A percentile compares a stretch with the other conserved stretches of the same genome.
phyloP scores from a whole-genome alignment of 2,329 filamentous ascomycete species.

The Verticillium nubilum region DNA sequence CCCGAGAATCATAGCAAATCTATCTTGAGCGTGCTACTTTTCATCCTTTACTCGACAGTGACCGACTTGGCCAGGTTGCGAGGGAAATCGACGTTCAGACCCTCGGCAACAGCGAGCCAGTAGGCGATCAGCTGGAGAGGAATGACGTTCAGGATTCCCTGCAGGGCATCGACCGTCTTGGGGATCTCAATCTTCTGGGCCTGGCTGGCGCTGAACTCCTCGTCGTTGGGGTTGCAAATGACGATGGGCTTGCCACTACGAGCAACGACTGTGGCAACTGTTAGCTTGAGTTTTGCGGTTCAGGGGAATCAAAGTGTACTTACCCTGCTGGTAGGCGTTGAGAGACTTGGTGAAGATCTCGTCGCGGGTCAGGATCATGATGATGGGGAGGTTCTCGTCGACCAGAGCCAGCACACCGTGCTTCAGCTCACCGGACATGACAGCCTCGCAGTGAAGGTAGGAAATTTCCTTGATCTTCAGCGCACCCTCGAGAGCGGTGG shows the following conservation, averaged over 20 bases:
- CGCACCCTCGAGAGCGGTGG: slow-evolving; percentile 93
- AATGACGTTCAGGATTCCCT: slow-evolving; percentile 96
- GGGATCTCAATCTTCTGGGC: slow-evolving; percentile 98
- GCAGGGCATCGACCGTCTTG: slow-evolving; percentile 88
- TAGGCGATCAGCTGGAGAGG: slow-evolving; percentile 97
- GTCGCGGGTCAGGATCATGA: slow-evolving; percentile 98
- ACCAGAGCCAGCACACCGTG: slow-evolving; percentile 96
- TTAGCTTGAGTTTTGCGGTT: neutral
- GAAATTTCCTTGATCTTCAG: slow-evolving; percentile 99
- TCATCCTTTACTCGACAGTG: slow-evolving; percentile 76
- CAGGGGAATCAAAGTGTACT: slow-evolving; percentile 18
- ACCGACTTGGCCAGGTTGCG: slow-evolving; percentile 98
- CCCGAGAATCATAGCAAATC: neutral
- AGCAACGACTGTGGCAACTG: slow-evolving; percentile 66
- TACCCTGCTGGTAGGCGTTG: slow-evolving; percentile 97
- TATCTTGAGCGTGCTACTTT: neutral
- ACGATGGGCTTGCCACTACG: slow-evolving; percentile 95
- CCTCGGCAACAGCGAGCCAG: slow-evolving; percentile 95
- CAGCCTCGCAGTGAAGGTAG: slow-evolving; percentile 97
- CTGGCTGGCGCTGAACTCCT: slow-evolving; percentile 81
- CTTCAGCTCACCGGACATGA: slow-evolving; percentile 99
- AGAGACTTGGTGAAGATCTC: slow-evolving; percentile 97
- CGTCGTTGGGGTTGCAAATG: slow-evolving; percentile 88
- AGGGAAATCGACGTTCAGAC: slow-evolving; percentile 96
- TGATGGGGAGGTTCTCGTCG: slow-evolving; percentile 97